Evolutionary conservation across 164 flowering plant species (phyloP).

Genomic region (Stephania cephalantha): DNA sequence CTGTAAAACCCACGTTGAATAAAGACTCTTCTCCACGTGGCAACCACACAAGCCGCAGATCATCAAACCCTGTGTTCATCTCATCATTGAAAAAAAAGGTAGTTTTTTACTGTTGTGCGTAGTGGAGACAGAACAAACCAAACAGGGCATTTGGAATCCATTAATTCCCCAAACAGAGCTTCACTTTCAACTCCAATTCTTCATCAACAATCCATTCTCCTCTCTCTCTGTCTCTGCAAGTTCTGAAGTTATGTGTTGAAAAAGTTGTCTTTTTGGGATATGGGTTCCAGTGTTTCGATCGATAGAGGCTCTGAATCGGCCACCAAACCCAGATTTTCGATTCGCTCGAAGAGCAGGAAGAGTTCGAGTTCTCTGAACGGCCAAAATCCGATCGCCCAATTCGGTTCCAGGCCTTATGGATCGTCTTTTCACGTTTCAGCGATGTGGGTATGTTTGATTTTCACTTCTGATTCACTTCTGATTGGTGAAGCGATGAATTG

Average conservation of each 20-base stretch:
- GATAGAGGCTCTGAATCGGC: not conserved
- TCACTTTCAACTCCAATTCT: not conserved
- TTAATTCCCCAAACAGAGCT: not conserved
- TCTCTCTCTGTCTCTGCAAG: constrained; percentile 1
- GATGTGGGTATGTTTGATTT: constrained; percentile 35
- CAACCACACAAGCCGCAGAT: not conserved
- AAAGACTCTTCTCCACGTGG: not conserved
- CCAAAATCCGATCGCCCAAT: not conserved
- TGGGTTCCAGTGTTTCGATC: constrained; percentile 11
- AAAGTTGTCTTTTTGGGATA: not conserved
- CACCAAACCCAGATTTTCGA: constrained; percentile 7
- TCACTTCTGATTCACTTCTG: not conserved
- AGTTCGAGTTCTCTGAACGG: not conserved
- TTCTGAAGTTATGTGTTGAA: not conserved
- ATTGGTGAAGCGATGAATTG: too few relatives aligned
- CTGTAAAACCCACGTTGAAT: not conserved
- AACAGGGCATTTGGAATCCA: not conserved
- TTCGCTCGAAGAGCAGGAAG: not conserved
- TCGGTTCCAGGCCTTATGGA: constrained; percentile 16
- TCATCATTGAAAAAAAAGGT: not conserved
- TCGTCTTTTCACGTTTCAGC: not conserved
- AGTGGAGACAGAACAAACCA: not conserved
- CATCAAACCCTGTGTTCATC: not conserved
- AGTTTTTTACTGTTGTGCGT: not conserved
- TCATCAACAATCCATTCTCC: not conserved